Evolutionary conservation across 176 grass and related monocot species (phyloP), one percentile per base, ranked within the genome.

Genomic region (Cenchrus fungigraminus): DNA sequence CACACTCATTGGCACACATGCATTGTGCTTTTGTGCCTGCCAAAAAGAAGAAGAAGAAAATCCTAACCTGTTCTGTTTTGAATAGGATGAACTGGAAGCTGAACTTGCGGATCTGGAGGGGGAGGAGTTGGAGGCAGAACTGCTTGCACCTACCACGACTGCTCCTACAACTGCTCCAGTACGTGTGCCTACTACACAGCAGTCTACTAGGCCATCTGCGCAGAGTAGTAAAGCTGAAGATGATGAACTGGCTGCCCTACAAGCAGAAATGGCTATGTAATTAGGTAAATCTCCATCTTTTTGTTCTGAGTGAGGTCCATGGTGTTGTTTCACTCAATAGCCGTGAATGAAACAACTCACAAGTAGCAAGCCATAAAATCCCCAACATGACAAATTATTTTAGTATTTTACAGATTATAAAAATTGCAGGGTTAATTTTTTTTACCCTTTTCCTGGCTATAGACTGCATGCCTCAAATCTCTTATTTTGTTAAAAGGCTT

Each of bases 201-300:
- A 88, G 59, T 80, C 89, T 5, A 76, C 83, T 85, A 82, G 82
- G 71, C 92, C 95, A 64, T 65, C 90, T 88, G 84, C 87, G 12
- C 84, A 87, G 79, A 87, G 78, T 49, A 89, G 84, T 57, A 95
- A 88, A 65, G 80, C 95, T 0, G 92, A 98, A 76, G 95, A 93
- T 47, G 95, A 95, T 79, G 95, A 98, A 58, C 80, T 98, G 50
- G 91, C 95, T n/a, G 91, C 91, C 62, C 82, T 95, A 88, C 92
- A 98, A 83, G 95, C 92, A 71, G 95, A 98, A 84, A 98, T 95
- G 95, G 91, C 95, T 63, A 93, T 93, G 91, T 95, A 95, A 78
- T 87, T 86, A 89, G 87, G 92, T 91, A 89, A 16, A 52, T 63
- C 7, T 77, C 52, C 13, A 17, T 75, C 14, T 64, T 53, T 61